Base-by-base conservation (phyloP, 2,329 filamentous ascomycete genomes). In the Microdochium paspali region DNA sequence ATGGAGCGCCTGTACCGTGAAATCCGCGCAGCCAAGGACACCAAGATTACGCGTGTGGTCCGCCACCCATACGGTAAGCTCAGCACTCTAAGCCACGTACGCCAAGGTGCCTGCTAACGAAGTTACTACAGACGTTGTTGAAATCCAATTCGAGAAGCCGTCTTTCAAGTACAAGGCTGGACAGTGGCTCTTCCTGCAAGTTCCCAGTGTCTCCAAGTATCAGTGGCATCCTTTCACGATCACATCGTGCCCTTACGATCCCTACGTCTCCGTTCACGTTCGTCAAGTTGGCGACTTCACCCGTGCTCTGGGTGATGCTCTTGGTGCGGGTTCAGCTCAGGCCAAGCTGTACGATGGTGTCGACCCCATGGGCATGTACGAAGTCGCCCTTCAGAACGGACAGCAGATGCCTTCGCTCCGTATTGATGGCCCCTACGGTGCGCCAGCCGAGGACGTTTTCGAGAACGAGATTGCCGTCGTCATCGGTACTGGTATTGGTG, bases 151-250 rank as follows among this genome's bases (percentile, higher is more conserved):
- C 71, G 79, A 78, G 65, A 98, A 98, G 72, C 88, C 91, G 4
- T 93, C 86, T 49, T 95, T 98, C 85, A 88, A 83, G 61, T 98
- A 98, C 80, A 97, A 95, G 77, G 86, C 93, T 13, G 93, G 93
- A 26, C 93, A 98, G 70, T 98, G 91, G 90, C 81, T 97, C 31
- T 97, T 97, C 74, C 76, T 98, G 50, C 91, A 97, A 65, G 84
- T 95, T 23, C 93, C 93, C 0, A 84, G 87, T 6, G 81, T 98
- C 47, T 95, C 89, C 54, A 80, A 76, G 58, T 84, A 89, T 61
- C 90, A 98, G 71, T 98, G 93, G 93, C 93, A 98, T 68, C 93
- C 93, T 1, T 98, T 97, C 65, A 98, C 93, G 61, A 97, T 98
- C 66, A 98, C 93, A 2, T 97, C 93, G 10, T 98, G 93, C 68